Conservation (phyloP, 306 rosid genomes). For the Chamaecrista fasciculata region DNA sequence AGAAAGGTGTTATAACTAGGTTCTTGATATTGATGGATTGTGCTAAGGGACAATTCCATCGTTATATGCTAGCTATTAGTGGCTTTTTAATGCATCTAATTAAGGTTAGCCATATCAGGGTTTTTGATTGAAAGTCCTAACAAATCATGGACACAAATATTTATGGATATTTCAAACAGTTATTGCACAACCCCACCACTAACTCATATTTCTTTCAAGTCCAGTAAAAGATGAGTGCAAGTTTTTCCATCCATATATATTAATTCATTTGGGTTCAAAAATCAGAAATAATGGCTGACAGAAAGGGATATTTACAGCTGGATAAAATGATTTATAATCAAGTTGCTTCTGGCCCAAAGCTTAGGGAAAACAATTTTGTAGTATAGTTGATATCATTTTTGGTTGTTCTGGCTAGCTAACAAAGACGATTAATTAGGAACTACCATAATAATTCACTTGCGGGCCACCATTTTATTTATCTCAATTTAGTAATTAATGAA, state of each 20-base stretch:
- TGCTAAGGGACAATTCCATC: not conserved
- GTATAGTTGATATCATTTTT: not conserved
- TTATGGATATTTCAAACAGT: not conserved
- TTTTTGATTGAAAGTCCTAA: slow-evolving; percentile 21
- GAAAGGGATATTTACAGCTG: not conserved
- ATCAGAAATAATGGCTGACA: not conserved
- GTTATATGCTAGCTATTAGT: not conserved
- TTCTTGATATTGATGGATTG: slow-evolving; percentile 25
- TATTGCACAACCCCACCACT: slow-evolving; percentile 9
- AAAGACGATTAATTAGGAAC: not conserved
- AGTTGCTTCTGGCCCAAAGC: not conserved
- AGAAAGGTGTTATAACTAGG: slow-evolving; percentile 8
- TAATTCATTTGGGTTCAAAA: not conserved
- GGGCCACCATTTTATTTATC: not conserved
- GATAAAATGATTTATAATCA: not conserved
- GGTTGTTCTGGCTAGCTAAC: not conserved
- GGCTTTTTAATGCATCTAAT: slow-evolving; percentile 4
- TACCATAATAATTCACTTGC: not conserved
- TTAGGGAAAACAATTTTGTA: not conserved
- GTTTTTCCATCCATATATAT: not conserved
- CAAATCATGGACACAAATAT: slow-evolving; percentile 7
- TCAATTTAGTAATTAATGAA: not conserved
- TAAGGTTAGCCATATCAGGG: not conserved
- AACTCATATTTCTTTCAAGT: slow-evolving; percentile 25
- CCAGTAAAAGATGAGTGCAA: slow-evolving; percentile 19